These are phyloP conservation scores for Trametes meyenii DNA, from an alignment of 768 basidiomycete genomes.

Conservation along the genomic window DNA sequence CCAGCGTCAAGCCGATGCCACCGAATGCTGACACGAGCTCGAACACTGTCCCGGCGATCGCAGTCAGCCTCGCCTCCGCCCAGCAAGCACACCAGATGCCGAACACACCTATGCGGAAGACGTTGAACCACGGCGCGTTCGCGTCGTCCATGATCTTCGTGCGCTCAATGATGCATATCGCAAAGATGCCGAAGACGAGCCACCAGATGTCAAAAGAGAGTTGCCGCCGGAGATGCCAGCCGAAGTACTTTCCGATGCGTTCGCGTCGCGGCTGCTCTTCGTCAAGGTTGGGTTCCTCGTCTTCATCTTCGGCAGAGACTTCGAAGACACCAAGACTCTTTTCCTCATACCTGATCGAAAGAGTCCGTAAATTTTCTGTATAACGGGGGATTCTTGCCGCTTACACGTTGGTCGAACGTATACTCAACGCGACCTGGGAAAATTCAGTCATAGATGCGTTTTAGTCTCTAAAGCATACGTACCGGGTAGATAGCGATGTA, in stretches of 20 bases:
- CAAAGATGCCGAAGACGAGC: slow-evolving; percentile 73
- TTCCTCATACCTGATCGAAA: slow-evolving; percentile 60
- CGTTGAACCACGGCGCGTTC: slow-evolving; percentile 62
- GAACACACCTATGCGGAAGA: slow-evolving; percentile 44
- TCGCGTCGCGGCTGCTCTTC: slow-evolving; percentile 42
- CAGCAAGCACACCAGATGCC: no score
- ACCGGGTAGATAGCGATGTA: slow-evolving; percentile 54
- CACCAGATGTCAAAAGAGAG: slow-evolving; percentile 79
- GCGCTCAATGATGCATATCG: slow-evolving; percentile 72
- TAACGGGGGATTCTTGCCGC: slow-evolving; percentile 10
- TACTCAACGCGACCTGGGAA: slow-evolving; percentile 56
- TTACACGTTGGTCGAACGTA: slow-evolving; percentile 68
- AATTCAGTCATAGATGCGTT: neutral
- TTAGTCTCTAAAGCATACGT: neutral
- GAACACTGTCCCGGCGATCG: slow-evolving; percentile 40
- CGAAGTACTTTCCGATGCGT: slow-evolving; percentile 45
- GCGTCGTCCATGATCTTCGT: slow-evolving; percentile 55
- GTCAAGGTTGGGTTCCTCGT: slow-evolving; percentile 49
- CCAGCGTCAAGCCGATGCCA: slow-evolving; percentile 71
- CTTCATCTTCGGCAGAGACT: slow-evolving; percentile 50
- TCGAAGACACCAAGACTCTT: slow-evolving; percentile 70
- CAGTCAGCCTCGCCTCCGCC: neutral
- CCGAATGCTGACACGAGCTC: slow-evolving; percentile 71
- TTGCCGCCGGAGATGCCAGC: slow-evolving; percentile 69
- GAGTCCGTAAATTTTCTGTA: neutral